Evolutionary conservation across 768 basidiomycete species (phyloP).

Genomic region (Termitomyces sp.): DNA sequence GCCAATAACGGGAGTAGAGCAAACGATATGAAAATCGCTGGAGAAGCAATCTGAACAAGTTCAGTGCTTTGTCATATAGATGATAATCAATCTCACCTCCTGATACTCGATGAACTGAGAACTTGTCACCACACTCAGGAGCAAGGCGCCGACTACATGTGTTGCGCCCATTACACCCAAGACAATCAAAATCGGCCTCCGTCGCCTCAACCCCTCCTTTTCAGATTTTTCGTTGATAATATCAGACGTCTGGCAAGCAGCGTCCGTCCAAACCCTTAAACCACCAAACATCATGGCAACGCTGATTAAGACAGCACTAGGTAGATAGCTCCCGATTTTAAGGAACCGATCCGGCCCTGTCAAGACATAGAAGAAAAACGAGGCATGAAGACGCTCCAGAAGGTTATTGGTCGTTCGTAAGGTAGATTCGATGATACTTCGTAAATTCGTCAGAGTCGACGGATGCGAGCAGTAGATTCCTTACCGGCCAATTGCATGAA

Average conservation of each 20-base stretch:
- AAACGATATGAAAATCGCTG: constrained; percentile 27
- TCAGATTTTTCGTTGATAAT: constrained; percentile 17
- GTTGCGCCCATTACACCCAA: constrained; percentile 53
- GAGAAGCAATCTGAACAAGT: constrained; percentile 20
- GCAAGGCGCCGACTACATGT: constrained; percentile 49
- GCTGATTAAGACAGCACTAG: constrained; percentile 81
- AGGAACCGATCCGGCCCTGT: constrained; percentile 63
- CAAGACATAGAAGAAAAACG: constrained; percentile 94
- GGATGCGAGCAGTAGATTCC: constrained; percentile 20
- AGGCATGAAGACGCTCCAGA: constrained; percentile 93
- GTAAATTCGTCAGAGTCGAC: constrained; percentile 6
- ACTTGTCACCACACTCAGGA: constrained; percentile 48
- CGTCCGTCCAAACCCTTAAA: constrained; percentile 66
- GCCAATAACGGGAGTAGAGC: constrained; percentile 30
- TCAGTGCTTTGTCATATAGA: neutral
- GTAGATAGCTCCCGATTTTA: constrained; percentile 89
- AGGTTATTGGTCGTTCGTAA: constrained; percentile 91
- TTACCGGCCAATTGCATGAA: constrained; percentile 87
- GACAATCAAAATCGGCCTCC: constrained; percentile 51
- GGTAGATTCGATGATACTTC: constrained; percentile 81
- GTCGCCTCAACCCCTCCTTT: constrained; percentile 41
- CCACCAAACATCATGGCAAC: constrained; percentile 86
- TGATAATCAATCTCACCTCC: constrained; percentile 31
- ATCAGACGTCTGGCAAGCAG: constrained; percentile 46
- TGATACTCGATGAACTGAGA: constrained; percentile 39